Percentiles rank a stretch among this genome's conserved stretches.
Evolutionary conservation across 345 rosid species (phyloP).

Genomic region (Brassica rapa): DNA sequence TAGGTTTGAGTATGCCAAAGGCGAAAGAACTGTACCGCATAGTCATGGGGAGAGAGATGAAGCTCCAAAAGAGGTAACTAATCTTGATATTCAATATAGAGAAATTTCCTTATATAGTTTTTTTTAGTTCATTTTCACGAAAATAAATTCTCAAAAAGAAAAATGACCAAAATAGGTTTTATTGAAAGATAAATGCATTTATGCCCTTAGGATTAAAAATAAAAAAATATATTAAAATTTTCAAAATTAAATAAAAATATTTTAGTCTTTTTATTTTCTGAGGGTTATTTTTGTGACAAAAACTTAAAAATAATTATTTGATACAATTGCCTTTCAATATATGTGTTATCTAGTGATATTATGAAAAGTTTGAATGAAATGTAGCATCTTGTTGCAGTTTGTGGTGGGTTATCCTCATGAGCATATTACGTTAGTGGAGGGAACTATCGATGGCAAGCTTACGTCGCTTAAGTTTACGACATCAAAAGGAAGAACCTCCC

Average conservation of each 20-base stretch:
- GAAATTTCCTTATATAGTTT: too few relatives aligned
- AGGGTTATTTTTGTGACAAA: too few relatives aligned
- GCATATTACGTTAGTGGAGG: conserved; percentile 32
- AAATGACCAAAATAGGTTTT: too few relatives aligned
- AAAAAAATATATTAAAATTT: too few relatives aligned
- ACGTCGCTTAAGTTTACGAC: conserved; percentile 27
- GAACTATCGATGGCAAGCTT: conserved; percentile 27
- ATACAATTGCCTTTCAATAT: not conserved
- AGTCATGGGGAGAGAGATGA: conserved; percentile 30
- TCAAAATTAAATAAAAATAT: too few relatives aligned
- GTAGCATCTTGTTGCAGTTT: conserved; percentile 13
- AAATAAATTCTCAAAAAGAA: too few relatives aligned
- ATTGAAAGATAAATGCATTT: too few relatives aligned
- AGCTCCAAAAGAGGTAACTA: conserved; percentile 10
- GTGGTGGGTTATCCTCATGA: conserved; percentile 36
- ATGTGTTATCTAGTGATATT: not conserved
- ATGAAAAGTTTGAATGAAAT: not conserved
- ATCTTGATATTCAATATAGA: not conserved
- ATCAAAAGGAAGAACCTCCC: conserved; percentile 35
- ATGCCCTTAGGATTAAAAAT: too few relatives aligned
- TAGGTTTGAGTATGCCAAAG: conserved; percentile 37
- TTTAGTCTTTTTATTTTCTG: too few relatives aligned
- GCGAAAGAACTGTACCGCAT: conserved; percentile 23
- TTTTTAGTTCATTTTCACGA: too few relatives aligned
- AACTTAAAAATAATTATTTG: too few relatives aligned